These are phyloP conservation scores for Ustilago crameri DNA, from an alignment of 1,284 basidiomycete genomes.

Conservation along the genomic window DNA sequence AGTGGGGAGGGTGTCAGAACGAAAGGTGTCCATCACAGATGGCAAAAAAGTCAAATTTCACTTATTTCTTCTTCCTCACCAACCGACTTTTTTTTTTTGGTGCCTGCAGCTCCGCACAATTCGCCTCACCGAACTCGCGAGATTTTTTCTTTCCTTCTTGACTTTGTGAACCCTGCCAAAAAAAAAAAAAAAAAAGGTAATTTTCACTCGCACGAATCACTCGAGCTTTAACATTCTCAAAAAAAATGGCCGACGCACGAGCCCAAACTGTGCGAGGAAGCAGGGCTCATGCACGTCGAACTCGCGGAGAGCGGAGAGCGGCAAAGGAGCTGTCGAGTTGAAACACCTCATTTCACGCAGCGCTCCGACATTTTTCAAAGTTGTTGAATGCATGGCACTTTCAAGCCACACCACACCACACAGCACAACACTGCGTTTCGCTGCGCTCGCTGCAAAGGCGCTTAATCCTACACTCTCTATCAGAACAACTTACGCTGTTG, in stretches of 20 bases:
- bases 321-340: too few relatives aligned
- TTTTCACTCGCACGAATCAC: slow-evolving; percentile 7
- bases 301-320: too few relatives aligned
- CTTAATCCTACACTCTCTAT: too few relatives aligned
- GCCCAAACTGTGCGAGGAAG: slow-evolving; percentile 1
- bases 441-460: too few relatives aligned
- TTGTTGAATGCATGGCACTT: too few relatives aligned
- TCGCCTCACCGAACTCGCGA: not conserved
- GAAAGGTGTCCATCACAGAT: not conserved
- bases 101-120: not conserved
- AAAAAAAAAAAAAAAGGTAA: too few relatives aligned
- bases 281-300: slow-evolving; percentile 9
- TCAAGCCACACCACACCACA: too few relatives aligned
- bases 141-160: slow-evolving; percentile 7
- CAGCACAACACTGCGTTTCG: too few relatives aligned
- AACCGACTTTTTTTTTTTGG: slow-evolving; percentile 7
- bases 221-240: not conserved
- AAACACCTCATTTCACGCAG: too few relatives aligned
- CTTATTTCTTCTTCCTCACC: too few relatives aligned
- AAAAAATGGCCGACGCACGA: not conserved
- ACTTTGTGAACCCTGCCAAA: slow-evolving; percentile 10
- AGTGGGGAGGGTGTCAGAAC: slow-evolving; percentile 2
- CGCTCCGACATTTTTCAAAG: too few relatives aligned
- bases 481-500: too few relatives aligned
- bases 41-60: slow-evolving; percentile 4